Evolutionary conservation across 2,329 filamentous ascomycete genomes (phyloP).

Genomic region (Aspergillus clavatus): DNA sequence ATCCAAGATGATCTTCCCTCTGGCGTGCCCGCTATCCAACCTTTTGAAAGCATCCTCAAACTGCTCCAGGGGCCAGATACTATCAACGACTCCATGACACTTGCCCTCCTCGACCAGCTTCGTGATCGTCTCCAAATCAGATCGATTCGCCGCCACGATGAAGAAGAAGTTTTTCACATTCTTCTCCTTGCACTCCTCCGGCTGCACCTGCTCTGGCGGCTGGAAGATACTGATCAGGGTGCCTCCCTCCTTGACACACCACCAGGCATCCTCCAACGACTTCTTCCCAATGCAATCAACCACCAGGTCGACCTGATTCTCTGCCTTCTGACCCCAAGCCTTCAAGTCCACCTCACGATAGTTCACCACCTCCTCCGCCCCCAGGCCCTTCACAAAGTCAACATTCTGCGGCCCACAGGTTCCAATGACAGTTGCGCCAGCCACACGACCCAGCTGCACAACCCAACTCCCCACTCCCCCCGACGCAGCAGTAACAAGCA

Average conservation of each 20-base stretch:
- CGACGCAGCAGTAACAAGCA: constrained; percentile 44
- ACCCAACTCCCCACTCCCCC: constrained; percentile 45
- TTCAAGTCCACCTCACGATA: constrained; percentile 26
- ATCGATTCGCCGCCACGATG: constrained; percentile 37
- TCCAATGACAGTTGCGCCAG: constrained; percentile 37
- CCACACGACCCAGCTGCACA: constrained; percentile 28
- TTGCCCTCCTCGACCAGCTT: constrained; percentile 36
- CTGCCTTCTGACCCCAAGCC: constrained; percentile 26
- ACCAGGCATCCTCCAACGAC: constrained; percentile 43
- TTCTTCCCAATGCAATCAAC: constrained; percentile 43
- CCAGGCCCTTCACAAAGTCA: constrained; percentile 37
- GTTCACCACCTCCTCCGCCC: constrained; percentile 40
- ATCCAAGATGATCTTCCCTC: constrained; percentile 42
- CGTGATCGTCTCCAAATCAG: constrained; percentile 36
- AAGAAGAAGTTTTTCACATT: constrained; percentile 39
- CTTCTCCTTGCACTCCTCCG: constrained; percentile 19
- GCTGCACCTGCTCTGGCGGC: constrained; percentile 30
- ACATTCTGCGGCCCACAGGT: constrained; percentile 38
- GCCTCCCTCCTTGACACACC: constrained; percentile 34
- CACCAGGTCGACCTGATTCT: constrained; percentile 40
- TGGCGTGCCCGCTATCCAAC: constrained; percentile 37
- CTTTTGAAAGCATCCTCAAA: constrained; percentile 39
- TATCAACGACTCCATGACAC: constrained; percentile 37
- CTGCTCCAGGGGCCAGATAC: constrained; percentile 39
- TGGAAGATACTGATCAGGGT: constrained; percentile 39